Evolutionary conservation across 2,329 filamentous ascomycete species (phyloP).

Genomic region (Fusarium burgessii): DNA sequence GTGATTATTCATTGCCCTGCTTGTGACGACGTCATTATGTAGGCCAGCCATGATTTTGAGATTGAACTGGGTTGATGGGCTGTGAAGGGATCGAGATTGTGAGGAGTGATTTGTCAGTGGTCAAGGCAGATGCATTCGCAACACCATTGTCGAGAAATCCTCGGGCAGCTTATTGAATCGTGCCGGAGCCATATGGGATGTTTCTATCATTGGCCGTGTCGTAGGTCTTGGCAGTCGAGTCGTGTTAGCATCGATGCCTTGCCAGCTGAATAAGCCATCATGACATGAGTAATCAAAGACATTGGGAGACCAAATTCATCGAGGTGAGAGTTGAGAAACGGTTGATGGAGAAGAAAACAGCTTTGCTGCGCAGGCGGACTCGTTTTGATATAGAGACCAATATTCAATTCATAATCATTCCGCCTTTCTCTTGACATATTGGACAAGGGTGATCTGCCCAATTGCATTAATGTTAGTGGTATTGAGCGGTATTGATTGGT

Average conservation of each 20-base stretch:
- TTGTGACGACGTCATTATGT: not conserved
- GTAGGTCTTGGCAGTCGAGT: not conserved
- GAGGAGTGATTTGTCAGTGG: not conserved
- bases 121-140: not conserved
- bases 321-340: not conserved
- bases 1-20: not conserved
- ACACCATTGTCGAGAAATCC: rapidly evolving
- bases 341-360: rapidly evolving
- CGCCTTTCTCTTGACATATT: not conserved
- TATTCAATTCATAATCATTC: not conserved
- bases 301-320: not conserved
- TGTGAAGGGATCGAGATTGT: not conserved
- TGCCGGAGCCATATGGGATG: not conserved
- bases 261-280: not conserved
- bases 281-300: not conserved
- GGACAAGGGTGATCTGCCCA: not conserved
- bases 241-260: not conserved
- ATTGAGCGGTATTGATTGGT: rapidly evolving
- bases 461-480: not conserved
- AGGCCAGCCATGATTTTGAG: not conserved
- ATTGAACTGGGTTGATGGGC: not conserved
- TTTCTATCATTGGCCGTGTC: not conserved
- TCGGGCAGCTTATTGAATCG: not conserved
- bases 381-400: not conserved
- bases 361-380: not conserved